Evolutionary conservation across 164 flowering plant genomes (phyloP).

Genomic region (Chimonanthus salicifolius): DNA sequence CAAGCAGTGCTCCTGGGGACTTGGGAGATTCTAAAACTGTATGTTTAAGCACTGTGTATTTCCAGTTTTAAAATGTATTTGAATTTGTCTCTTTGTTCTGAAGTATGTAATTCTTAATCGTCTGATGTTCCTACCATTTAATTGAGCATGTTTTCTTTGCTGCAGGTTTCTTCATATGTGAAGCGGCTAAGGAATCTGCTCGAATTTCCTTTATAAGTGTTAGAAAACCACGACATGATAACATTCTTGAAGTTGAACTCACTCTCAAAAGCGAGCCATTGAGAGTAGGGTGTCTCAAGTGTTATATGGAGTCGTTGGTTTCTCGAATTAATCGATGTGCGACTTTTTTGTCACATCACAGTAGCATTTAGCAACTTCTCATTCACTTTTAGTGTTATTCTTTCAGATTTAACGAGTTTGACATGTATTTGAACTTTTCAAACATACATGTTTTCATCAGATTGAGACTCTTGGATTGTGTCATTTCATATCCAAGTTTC

Average conservation of each 20-base stretch:
- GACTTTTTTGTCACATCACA: no score
- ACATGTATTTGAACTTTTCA: no score
- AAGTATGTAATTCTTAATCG: no score
- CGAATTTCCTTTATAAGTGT: conserved; percentile 83
- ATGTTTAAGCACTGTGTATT: conserved; percentile 14
- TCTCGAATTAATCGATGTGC: no score
- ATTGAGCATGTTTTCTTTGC: background rate
- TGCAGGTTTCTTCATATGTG: conserved; percentile 87
- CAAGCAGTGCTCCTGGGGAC: conserved; percentile 98
- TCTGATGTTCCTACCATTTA: background rate
- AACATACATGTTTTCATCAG: background rate
- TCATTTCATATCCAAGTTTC: background rate
- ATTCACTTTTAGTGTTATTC: no score
- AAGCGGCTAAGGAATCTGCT: conserved; percentile 94
- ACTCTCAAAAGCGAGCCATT: no score
- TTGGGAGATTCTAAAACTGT: conserved; percentile 99
- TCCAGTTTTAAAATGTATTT: background rate
- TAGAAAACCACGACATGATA: no score
- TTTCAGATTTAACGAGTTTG: no score
- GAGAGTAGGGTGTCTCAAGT: no score
- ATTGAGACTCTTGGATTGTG: background rate
- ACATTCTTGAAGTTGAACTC: no score
- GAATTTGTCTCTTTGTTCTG: background rate
- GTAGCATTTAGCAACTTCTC: no score
- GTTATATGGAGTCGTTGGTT: no score